Base-by-base conservation (phyloP, 1,284 basidiomycete genomes). In the Leccinum idahoense region DNA sequence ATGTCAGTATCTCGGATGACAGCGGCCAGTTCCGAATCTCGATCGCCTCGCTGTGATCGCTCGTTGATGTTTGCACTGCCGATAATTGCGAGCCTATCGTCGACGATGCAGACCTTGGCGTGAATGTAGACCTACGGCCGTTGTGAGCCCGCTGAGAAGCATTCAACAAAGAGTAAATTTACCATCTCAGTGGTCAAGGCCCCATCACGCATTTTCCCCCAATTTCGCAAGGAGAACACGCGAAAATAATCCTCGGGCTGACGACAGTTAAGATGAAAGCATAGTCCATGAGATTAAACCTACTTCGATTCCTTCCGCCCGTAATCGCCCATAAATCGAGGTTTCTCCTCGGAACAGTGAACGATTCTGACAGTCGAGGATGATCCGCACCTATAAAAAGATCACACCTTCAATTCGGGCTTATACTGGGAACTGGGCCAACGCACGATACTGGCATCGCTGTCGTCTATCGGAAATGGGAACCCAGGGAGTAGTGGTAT, bases 61-160 rank as follows among this genome's bases (percentile, higher is more conserved):
- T 99, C 96, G 74, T 99, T 99, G 81, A 99, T 96, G 75, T 99
- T 99, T 18, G 96, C 96, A 63, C 95, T 97, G n/a, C 96, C 96
- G 69, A 98, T 98, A 67, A 99, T 94, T n/a, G 89, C 96, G 54
- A 97, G 81, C 39, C 95, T 89, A 72, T 99, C 96, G 74, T 99
- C 97, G 10, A 98, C 94, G 61, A 99, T 89, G 80, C 96, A 96
- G 32, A 89, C 74, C 76, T 86, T 68, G 46, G 57, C 92, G 73
- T 96, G 94, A 65, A 96, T 93, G 74, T 96, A 96, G 15, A 96
- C 89, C 86, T 90, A 59, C n/a, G 65, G 46, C 53, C n/a, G 2
- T 53, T 7, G 15, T 75, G 35, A 65, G 58, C 29, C 8, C 14
- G 29, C 15, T 12, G 29, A 46, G 41, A 49, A n/a, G 20, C 26